Base-by-base conservation (phyloP, 169 alveolate genomes). In the Plasmodium malariae region DNA sequence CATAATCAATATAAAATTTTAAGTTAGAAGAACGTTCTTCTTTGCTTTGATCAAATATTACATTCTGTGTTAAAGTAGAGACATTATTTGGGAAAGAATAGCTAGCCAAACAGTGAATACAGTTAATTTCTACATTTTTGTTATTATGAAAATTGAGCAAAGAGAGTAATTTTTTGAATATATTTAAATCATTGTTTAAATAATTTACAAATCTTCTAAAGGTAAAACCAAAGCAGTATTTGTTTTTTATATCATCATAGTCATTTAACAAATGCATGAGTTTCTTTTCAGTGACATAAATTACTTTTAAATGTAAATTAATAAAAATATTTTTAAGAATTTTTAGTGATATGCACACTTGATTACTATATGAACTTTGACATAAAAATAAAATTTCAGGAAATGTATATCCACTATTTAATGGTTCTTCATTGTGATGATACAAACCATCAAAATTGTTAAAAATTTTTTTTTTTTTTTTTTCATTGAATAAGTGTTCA, bases 351-450 rank as follows among this genome's bases (percentile, higher is more conserved):
- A 94, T 90, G 32, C 92, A 92, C 12, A 89, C 95, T 62, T 94
- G 96, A 57, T 91, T 93, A 68, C 60, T 88, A 83, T 91, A 88
- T 6, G 94, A 55, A 74, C 96, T 94, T 72, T 94, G 95, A 49
- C 90, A 70, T 40, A 94, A 93, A 74, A 62, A 74, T 36, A 94
- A 45, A 21, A 94, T 21, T 73, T 94, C 96, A 7, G 95, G 94
- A 1, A 94, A 45, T n/a, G 96, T 94, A 76, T 94, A 94, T 6
- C 96, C 96, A 14, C 95, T 90, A 54, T 89, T 88, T 24, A 89
- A 78, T 11, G 96, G 94, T 21, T 93, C 94, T 37, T 70, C 80
- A 24, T 94, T 94, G 76, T 93, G 96, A 91, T 91, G 93, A 62
- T 93, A 93, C 24, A 93, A 68, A 3, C 95, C 86, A 32, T 87